Base-by-base conservation (phyloP, 1,284 basidiomycete species). In the Pisolithus thermaeus region DNA sequence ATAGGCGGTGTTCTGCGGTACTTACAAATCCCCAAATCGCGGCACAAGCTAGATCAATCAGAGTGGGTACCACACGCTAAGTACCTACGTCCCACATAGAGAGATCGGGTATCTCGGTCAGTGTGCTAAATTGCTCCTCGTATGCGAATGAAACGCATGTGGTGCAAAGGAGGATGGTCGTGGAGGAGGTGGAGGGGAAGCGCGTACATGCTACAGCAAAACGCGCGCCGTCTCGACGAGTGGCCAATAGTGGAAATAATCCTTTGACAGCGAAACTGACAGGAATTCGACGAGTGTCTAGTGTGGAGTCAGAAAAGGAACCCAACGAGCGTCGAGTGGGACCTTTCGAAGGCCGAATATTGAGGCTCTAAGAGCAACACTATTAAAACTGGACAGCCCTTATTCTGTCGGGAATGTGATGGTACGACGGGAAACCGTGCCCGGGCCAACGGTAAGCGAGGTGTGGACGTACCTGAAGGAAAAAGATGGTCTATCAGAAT, bases 61-160 rank as follows among this genome's bases (percentile, higher is more conserved):
- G 28, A 9, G 27, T 27, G 0, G 23, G 16, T 37, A 7, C 6
- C 4, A 51, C 47, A 20, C 18, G 18, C 18, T 20, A 20, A 20
- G 18, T 20, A 20, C 18, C 25, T 60, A 83, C 87, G 79, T 85
- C 76, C 84, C 87, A 88, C 27, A 75, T 77, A 3, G 72, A 60
- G 7, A 88, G 18, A 20, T 70, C 70, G 9, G 73, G 64, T 1
- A 74, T 69, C 0, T 67, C 60, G 6, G 77, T 72, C 23, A 89
- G 64, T 5, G 70, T 59, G 37, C 69, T 71, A 3, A 81, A 60
- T 55, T 87, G 80, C 14, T 78, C 71, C 75, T 5, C 89, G 80
- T 3, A 80, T 79, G 73, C 4, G 87, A 80, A 62, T 89, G 88
- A 52, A 92, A 87, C 0, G 80, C 79, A 0, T 74, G 68, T 25